Evolutionary conservation across 371 early-diverging fungal species (phyloP), one percentile per base, ranked within the genome.

Genomic region (Mucor racemosus): DNA sequence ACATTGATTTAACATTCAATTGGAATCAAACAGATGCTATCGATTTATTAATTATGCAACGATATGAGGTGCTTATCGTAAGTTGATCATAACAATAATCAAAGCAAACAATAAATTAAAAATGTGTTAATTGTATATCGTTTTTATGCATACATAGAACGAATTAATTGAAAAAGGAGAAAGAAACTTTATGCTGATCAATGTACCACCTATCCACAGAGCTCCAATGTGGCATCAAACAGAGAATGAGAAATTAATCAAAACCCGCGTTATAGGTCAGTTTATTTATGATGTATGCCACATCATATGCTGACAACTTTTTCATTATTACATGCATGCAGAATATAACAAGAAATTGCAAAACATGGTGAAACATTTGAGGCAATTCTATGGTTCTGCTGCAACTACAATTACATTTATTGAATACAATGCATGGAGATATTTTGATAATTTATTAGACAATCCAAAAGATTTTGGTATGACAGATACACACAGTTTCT

Each of bases 151-250:
- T 21, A 5, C 53, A 19, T 40, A 76, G 72, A 59, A 73, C 19
- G 34, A 69, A 36, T 60, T 77, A 40, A 57, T 64, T 26, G n/a
- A 66, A 14, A 40, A 69, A 60, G 66, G 64, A 44, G 74, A 72
- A 41, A 53, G 55, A 0, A 71, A 79, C 13, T 75, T 76, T 58
- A 67, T 76, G 58, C 53, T 80, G 10, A 64, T 80, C 15, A 77
- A 66, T 38, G 72, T 80, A 7, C 80, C 80, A 26, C 80, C 80
- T 15, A 67, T 80, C 31, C 76, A 80, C 35, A 70, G 73, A 15
- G 60, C 76, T 4, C 80, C 78, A 14, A 53, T 64, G 39, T 80
- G 77, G 77, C 44, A 56, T 58, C 42, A 62, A 1, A 41, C 55
- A 46, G n/a, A 39, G 17, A 39, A 39, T 15, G 62, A 57, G 38